Base-by-base conservation (phyloP, 1,139 yeast genomes). In the Blastobotrys elegans region DNA sequence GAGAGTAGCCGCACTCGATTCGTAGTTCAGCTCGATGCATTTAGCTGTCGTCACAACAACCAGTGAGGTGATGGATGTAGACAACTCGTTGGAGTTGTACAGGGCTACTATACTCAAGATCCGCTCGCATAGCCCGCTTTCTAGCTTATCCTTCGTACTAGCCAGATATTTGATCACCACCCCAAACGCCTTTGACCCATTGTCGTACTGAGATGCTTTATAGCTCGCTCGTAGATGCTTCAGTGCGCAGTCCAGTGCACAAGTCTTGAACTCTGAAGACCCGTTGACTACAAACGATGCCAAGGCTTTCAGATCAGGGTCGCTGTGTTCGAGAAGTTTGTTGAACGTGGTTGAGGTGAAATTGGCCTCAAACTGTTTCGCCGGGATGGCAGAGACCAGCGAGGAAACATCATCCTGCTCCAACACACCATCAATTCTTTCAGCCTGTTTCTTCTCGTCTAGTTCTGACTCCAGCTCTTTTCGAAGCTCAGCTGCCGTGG, bases 41-140 rank as follows among this genome's bases (percentile, higher is more conserved):
- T 53, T 53, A 8, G 58, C 56, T n/a, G 55, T 41, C n/a, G 48
- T 47, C 47, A 56, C 39, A 5, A 52, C 59, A 1, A 55, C 59
- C 26, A 36, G 39, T 1, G 50, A 47, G 3, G 45, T 46, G 31
- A 35, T 40, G 30, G 40, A 41, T 43, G 34, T 49, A n/a, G 18
- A 17, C n/a, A 47, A 18, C 31, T 27, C 20, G 20, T 38, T 38
- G 26, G 26, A 27, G 16, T 24, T 26, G 33, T 40, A 48, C 29
- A 44, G 32, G 14, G 40, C 38, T 5, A 39, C 32, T 2, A 48
- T 36, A 3, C 26, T 13, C 24, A 48, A 22, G 3, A 44, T 42
- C 18, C 43, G 43, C 32, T 48, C 51, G 16, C 51, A 48, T 14
- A n/a, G 30, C 27, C 16, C 29, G 14, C 16, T 24, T 34, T 27